Percentiles rank a stretch among this genome's conserved stretches.
Conservation (phyloP, 768 basidiomycete species). For the Kwoniella shandongensis region DNA sequence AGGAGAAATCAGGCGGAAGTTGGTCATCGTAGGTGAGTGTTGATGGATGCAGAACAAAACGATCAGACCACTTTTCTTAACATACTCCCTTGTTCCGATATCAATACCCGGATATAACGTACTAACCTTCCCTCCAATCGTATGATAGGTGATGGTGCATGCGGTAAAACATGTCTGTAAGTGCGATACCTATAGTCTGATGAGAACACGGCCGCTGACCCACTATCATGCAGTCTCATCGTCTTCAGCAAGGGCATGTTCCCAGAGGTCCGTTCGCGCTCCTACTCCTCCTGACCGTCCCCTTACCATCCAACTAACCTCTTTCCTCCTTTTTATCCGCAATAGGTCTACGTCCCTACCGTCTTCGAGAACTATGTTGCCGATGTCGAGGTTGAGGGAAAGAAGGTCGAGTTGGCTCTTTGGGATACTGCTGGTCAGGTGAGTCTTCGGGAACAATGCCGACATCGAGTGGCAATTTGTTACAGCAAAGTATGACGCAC, state of each 20-base stretch:
- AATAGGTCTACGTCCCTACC: constrained; percentile 98
- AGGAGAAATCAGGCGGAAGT: constrained; percentile 90
- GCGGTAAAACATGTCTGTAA: constrained; percentile 68
- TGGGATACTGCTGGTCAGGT: constrained; percentile 99
- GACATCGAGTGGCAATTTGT: constrained; percentile 14
- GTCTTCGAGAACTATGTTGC: constrained; percentile 99
- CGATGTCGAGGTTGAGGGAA: constrained; percentile 97
- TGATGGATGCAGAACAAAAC: too few relatives aligned
- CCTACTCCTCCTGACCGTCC: neutral
- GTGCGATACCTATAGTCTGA: constrained; percentile 16
- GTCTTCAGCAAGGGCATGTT: constrained; percentile 52
- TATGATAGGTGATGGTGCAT: constrained; percentile 82
- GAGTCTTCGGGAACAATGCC: constrained; percentile 1
- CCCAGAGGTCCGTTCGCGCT: constrained; percentile 44
- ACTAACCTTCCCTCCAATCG: neutral
- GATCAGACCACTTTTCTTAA: constrained; percentile 1
- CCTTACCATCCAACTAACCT: neutral
- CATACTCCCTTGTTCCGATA: neutral
- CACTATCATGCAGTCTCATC: constrained; percentile 32
- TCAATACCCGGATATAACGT: neutral
- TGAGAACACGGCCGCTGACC: too few relatives aligned
- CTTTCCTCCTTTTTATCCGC: neutral
- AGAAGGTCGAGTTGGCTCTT: constrained; percentile 95
- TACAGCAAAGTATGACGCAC: constrained; percentile 10
- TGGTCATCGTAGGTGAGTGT: constrained; percentile 89